phyloP scores from a whole-genome alignment of 108 stramenopile genomes.

The Cylindrotheca fusiformis region DNA sequence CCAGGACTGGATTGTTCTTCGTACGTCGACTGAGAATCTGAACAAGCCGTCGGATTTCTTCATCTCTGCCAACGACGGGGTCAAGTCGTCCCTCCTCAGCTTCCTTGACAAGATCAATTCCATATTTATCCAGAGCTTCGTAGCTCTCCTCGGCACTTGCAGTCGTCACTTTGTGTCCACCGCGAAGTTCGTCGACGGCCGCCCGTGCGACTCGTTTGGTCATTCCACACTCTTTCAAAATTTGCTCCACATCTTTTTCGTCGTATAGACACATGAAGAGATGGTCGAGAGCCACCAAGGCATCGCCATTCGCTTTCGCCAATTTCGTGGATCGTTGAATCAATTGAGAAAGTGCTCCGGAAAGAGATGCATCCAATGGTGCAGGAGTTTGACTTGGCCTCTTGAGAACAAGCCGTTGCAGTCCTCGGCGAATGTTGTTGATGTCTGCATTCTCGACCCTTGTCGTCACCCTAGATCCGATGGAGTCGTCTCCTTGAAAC shows the following conservation, averaged over 20 bases:
- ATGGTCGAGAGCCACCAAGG: conserved; percentile 74
- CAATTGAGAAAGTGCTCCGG: conserved; percentile 44
- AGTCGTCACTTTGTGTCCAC: conserved; percentile 62
- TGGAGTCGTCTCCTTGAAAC: conserved; percentile 60
- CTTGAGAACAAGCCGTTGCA: conserved; percentile 63
- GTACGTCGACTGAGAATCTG: conserved; percentile 95
- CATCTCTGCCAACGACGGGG: conserved; percentile 97
- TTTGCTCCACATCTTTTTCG: conserved; percentile 53
- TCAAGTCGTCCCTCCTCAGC: conserved; percentile 94
- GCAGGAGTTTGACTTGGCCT: conserved; percentile 74
- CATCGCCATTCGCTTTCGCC: conserved; percentile 77
- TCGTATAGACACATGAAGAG: conserved; percentile 68
- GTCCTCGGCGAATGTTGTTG: conserved; percentile 50
- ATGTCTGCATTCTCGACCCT: conserved; percentile 41
- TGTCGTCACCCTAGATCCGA: conserved; percentile 65
- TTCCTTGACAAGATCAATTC: conserved; percentile 72
- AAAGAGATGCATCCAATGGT: conserved; percentile 66
- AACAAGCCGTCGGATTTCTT: conserved; percentile 89
- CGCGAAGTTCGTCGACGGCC: conserved; percentile 63
- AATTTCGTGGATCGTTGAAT: conserved; percentile 59
- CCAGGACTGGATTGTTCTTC: conserved; percentile 94
- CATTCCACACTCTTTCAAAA: conserved; percentile 47
- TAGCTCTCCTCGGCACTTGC: conserved; percentile 69
- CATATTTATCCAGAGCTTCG: conserved; percentile 56
- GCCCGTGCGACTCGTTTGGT: conserved; percentile 61